These are phyloP conservation scores for Suhomyces coccinellae DNA, from an alignment of 1,139 yeast species.

Conservation along the genomic window DNA sequence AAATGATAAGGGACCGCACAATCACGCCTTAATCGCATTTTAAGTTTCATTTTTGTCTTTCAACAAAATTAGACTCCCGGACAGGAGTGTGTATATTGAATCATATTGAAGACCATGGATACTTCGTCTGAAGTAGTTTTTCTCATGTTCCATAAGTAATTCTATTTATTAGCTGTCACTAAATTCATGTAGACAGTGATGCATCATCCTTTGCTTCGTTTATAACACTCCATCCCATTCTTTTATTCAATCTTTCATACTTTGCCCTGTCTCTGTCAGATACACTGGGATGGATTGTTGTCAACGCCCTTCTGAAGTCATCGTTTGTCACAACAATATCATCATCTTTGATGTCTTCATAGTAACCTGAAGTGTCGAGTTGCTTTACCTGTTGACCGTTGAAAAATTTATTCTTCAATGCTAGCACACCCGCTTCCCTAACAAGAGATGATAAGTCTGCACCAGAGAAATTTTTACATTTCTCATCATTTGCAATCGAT, in stretches of 20 bases:
- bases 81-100: too few relatives aligned
- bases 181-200: neutral
- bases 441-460: constrained; percentile 93
- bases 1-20: too few relatives aligned
- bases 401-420: constrained; percentile 73
- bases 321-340: constrained; percentile 56
- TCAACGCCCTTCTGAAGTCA: constrained; percentile 74
- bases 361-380: constrained; percentile 47
- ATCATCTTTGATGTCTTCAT: constrained; percentile 31
- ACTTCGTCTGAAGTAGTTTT: too few relatives aligned
- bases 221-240: constrained; percentile 57
- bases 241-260: constrained; percentile 63
- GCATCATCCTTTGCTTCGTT: constrained; percentile 5
- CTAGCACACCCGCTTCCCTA: constrained; percentile 88
- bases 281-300: constrained; percentile 84
- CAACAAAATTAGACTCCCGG: too few relatives aligned
- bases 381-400: constrained; percentile 49
- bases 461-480: constrained; percentile 90
- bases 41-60: neutral
- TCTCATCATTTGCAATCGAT: constrained; percentile 66
- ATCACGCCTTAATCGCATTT: too few relatives aligned
- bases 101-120: too few relatives aligned
- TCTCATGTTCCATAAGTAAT: too few relatives aligned
- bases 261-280: constrained; percentile 79
- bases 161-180: too few relatives aligned